Evolutionary conservation across 495 filamentous ascomycete genomes (phyloP), one percentile per base, ranked within the genome.

Genomic region (Penicillium chermesinum): DNA sequence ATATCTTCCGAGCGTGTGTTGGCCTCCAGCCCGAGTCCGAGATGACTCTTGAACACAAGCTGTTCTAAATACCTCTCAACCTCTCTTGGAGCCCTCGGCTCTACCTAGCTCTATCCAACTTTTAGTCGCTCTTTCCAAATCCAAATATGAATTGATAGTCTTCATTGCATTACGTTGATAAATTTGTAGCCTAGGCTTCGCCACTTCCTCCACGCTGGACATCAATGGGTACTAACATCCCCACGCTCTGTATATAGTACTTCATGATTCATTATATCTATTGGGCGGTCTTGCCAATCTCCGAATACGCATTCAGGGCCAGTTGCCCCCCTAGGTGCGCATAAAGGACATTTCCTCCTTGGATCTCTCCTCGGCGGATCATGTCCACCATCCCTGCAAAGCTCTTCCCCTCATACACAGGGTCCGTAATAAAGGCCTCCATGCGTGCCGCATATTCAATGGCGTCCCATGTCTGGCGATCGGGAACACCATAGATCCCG

Each of bases 11-110:
- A 59, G 94, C 94, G 42, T 97, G 94, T 59, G 85, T 99, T 63
- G 93, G 93, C 60, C 79, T 99, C 50, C 89, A 95, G 80, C 93
- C 94, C 17, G 93, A 99, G 81, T 93, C 85, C 41, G 93, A 99
- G 67, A 97, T 99, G 94, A 96, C 91, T 41, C 80, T 99, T 34
- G 93, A 99, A 81, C 93, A 99, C 76, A 99, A 97, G 84, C 79
- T 97, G 48, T 40, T 48, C 25, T 48, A 40, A 34, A 22, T 13
- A 1, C 4, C 10, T 30, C 25, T 4, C 5, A 4, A 5, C 10
- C 25, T 30, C 25, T 30, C 25, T 10, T n/a, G n/a, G n/a, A 30
- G 17, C 14, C 17, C 21, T 45, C 2, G 9, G n/a, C 21, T 30
- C n/a, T 27, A 12, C 19, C 13, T 45, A 14, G 32, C 19, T 15